These are phyloP conservation scores for Moniliophthora roreri DNA, from an alignment of 1,284 basidiomycete genomes.

Conservation along the genomic window DNA sequence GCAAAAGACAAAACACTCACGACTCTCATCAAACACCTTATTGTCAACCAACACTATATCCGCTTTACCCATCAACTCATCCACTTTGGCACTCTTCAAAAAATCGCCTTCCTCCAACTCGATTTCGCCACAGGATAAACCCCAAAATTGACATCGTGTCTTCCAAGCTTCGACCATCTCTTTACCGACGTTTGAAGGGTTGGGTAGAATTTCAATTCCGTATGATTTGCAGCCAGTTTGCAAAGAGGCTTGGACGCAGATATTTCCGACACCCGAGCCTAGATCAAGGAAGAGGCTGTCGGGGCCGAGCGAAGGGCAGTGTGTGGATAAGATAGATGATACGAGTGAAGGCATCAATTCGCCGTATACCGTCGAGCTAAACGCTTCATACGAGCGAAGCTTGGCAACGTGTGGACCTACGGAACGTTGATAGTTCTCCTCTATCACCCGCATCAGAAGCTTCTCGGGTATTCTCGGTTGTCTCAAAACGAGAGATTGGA, in stretches of 20 bases:
- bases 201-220: slow-evolving; percentile 66
- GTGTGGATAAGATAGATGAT: slow-evolving; percentile 35
- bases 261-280: slow-evolving; percentile 79
- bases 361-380: slow-evolving; percentile 75
- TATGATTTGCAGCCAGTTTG: slow-evolving; percentile 74
- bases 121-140: slow-evolving; percentile 61
- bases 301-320: slow-evolving; percentile 57
- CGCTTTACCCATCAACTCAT: slow-evolving; percentile 62
- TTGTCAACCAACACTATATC: slow-evolving; percentile 80
- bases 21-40: slow-evolving; percentile 69
- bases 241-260: slow-evolving; percentile 72
- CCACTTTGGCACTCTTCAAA: slow-evolving; percentile 58
- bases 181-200: slow-evolving; percentile 63
- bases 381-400: slow-evolving; percentile 69
- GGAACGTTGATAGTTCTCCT: slow-evolving; percentile 78
- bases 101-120: slow-evolving; percentile 77
- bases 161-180: slow-evolving; percentile 62
- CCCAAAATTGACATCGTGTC: slow-evolving; percentile 75
- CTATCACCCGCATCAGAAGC: slow-evolving; percentile 66
- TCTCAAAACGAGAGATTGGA: slow-evolving; percentile 43
- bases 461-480: slow-evolving; percentile 47
- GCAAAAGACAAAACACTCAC: slow-evolving; percentile 42
- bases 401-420: slow-evolving; percentile 69
- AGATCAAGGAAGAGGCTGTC: slow-evolving; percentile 70
- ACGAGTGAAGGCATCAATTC: slow-evolving; percentile 73